Conservation (phyloP, 805 yeast species). For the Hanseniaspora jakobsenii region DNA sequence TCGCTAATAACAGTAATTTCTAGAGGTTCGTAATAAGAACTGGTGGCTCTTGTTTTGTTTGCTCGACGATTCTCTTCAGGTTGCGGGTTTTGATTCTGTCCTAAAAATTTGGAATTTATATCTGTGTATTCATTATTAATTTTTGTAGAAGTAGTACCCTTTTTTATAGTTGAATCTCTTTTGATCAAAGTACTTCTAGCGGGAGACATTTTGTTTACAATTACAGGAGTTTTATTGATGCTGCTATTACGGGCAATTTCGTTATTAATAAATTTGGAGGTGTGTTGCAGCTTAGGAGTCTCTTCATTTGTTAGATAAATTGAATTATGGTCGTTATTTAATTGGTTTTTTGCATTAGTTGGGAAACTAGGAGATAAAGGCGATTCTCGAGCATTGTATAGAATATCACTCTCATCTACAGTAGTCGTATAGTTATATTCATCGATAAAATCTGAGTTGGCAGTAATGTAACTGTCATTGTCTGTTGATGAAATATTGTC, state of each 20-base stretch:
- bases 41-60: conserved; percentile 14
- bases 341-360: no score
- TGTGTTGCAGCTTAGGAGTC: no score
- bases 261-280: no score
- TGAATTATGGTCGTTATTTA: no score
- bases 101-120: not conserved
- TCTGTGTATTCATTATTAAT: not conserved
- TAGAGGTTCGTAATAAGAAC: conserved; percentile 15
- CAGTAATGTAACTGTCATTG: conserved; percentile 8
- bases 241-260: no score
- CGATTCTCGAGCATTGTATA: not conserved
- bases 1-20: not conserved
- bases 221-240: no score
- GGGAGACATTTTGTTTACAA: no score
- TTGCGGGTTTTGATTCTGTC: not conserved
- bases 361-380: not conserved
- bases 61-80: no score
- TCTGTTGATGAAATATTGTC: conserved; percentile 20
- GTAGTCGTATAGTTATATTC: not conserved
- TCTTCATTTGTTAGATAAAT: no score
- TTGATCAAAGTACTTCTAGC: no score
- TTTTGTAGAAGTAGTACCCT: no score
- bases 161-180: no score
- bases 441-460: conserved; percentile 2
- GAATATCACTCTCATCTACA: not conserved